Conservation (phyloP, 768 basidiomycete genomes). For the Tephrocybe sp. region DNA sequence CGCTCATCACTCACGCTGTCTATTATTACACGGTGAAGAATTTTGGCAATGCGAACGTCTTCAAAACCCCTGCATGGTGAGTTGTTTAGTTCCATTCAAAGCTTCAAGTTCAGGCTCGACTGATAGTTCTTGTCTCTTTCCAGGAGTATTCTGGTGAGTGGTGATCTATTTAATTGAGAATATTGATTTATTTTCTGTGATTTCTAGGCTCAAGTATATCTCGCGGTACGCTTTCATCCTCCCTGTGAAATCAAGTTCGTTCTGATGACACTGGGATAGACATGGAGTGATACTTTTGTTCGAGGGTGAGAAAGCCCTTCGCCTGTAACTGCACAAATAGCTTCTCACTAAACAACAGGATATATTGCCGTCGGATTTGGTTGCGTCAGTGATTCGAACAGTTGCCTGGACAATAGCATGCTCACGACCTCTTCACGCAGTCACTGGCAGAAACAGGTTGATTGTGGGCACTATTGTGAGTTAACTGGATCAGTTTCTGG, state of each 20-base stretch:
- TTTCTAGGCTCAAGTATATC: not conserved
- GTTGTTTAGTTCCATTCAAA: not conserved
- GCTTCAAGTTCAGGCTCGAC: too few species aligned
- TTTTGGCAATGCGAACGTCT: not conserved
- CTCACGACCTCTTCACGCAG: not conserved
- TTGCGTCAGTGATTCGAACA: not conserved
- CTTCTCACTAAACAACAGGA: not conserved
- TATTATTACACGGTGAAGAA: not conserved
- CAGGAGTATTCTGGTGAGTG: not conserved
- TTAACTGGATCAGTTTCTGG: too few species aligned
- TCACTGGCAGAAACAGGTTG: not conserved
- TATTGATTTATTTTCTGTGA: not conserved
- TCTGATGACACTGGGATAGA: not conserved
- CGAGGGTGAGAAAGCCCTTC: slow-evolving; percentile 1
- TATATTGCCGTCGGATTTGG: slow-evolving; percentile 6
- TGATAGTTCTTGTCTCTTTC: not conserved
- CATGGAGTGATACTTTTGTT: slow-evolving; percentile 1
- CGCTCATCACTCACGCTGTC: not conserved
- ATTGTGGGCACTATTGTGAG: not conserved
- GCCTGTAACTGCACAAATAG: not conserved
- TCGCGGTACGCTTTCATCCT: slow-evolving; percentile 1
- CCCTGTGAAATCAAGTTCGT: too few species aligned
- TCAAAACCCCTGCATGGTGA: not conserved
- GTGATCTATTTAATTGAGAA: not conserved
- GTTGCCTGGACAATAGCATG: not conserved